Percentiles rank a stretch among this genome's conserved stretches.
phyloP scores from a whole-genome alignment of 2,329 filamentous ascomycete genomes.

The Phyllosticta paracitricarpa region DNA sequence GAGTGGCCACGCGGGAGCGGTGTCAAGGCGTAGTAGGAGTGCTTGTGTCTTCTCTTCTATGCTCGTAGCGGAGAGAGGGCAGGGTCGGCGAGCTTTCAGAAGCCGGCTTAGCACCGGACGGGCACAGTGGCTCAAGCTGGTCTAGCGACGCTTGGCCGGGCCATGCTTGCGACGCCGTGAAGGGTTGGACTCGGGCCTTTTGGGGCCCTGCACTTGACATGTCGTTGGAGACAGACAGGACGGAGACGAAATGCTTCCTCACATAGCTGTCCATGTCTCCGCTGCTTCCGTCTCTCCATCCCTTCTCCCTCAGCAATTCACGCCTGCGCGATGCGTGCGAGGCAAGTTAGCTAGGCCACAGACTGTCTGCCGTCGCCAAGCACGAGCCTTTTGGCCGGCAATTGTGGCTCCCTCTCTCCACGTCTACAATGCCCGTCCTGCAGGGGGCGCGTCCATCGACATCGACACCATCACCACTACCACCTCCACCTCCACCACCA shows the following conservation, averaged over 20 bases:
- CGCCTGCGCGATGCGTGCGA: too few species aligned
- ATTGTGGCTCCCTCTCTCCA: background rate
- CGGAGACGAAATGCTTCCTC: too few species aligned
- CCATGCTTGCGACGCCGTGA: slow-evolving; percentile 11
- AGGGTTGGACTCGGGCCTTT: slow-evolving; percentile 13
- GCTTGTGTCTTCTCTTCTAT: slow-evolving; percentile 5
- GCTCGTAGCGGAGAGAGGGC: slow-evolving; percentile 11
- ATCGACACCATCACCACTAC: too few species aligned
- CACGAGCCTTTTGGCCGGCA: background rate
- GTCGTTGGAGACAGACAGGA: background rate
- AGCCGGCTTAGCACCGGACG: slow-evolving; percentile 14
- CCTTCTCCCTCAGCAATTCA: background rate
- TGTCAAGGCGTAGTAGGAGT: background rate
- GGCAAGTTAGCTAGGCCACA: too few species aligned
- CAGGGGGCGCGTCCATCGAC: background rate
- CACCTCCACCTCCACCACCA: background rate
- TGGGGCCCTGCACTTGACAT: slow-evolving; percentile 9
- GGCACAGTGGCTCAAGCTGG: slow-evolving; percentile 7
- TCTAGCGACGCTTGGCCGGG: slow-evolving; percentile 13
- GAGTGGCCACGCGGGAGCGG: slow-evolving; percentile 3
- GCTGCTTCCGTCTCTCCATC: too few species aligned
- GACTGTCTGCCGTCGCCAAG: background rate
- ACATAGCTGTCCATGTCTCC: too few species aligned
- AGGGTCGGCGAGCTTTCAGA: slow-evolving; percentile 14
- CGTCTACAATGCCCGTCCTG: background rate